Evolutionary conservation across 164 flowering plant species (phyloP).

Genomic region (Piper betle): DNA sequence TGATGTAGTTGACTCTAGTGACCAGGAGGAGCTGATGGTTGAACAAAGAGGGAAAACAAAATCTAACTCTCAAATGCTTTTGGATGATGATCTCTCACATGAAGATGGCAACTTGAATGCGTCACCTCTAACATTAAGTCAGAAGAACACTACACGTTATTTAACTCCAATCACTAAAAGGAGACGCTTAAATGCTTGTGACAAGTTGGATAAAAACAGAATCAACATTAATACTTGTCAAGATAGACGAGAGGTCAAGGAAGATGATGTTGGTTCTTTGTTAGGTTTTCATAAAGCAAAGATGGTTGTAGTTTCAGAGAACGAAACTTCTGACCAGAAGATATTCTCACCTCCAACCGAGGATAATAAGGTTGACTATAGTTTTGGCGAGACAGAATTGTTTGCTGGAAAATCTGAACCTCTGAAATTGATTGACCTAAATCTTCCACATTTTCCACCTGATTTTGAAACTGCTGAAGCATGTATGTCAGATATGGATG

Average conservation of each 20-base stretch:
- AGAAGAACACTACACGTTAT: slow-evolving; percentile 22
- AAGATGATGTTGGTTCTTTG: slow-evolving; percentile 9
- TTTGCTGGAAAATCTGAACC: slow-evolving; percentile 16
- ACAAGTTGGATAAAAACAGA: slow-evolving; percentile 10
- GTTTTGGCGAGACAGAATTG: slow-evolving; percentile 3
- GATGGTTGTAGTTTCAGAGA: slow-evolving; percentile 7
- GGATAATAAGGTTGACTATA: slow-evolving; percentile 15
- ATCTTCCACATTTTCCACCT: slow-evolving; percentile 25
- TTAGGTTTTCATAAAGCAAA: slow-evolving; percentile 11
- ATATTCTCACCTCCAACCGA: slow-evolving; percentile 12
- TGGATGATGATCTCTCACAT: slow-evolving; percentile 2
- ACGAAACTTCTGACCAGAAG: slow-evolving; percentile 14
- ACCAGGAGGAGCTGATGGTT: slow-evolving; percentile 6
- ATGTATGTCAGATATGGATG: slow-evolving; percentile 5
- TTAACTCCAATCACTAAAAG: slow-evolving; percentile 25
- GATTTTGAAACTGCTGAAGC: slow-evolving; percentile 25
- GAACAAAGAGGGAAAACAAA: background rate
- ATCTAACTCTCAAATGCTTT: background rate
- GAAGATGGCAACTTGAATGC: slow-evolving; percentile 4
- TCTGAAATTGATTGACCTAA: slow-evolving; percentile 30
- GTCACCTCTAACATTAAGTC: slow-evolving; percentile 4
- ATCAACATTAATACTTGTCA: slow-evolving; percentile 6
- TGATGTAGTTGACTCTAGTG: slow-evolving; percentile 5
- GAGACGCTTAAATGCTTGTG: slow-evolving; percentile 29
- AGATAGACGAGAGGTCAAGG: slow-evolving; percentile 7